Percentiles rank a stretch among this genome's conserved stretches.
phyloP scores from a whole-genome alignment of 176 grass and related monocot genomes.

The Hyparrhenia diplandra region DNA sequence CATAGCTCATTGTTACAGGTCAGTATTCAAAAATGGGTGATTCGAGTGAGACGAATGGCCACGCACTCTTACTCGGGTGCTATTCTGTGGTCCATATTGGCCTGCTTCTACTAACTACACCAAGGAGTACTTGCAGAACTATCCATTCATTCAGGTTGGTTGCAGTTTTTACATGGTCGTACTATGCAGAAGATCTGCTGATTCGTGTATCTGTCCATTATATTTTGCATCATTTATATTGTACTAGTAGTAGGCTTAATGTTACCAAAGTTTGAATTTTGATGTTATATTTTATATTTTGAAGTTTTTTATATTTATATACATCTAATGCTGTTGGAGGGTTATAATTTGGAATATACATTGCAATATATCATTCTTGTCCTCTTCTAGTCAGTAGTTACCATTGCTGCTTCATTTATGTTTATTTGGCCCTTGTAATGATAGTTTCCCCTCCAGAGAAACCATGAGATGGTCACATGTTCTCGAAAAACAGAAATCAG shows the following conservation, averaged over 20 bases:
- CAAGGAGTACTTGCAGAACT: slow-evolving; percentile 65
- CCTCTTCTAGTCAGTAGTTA: neutral
- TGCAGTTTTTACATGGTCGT: slow-evolving; percentile 30
- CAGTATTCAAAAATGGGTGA: slow-evolving; percentile 48
- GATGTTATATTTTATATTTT: no score
- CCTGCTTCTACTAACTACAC: slow-evolving; percentile 70
- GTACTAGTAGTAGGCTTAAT: neutral
- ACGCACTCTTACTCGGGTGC: slow-evolving; percentile 38
- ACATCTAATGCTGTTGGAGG: neutral
- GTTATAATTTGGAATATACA: neutral
- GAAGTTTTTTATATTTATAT: no score
- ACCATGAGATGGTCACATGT: neutral
- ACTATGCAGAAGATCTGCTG: neutral
- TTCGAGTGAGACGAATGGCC: slow-evolving; percentile 7
- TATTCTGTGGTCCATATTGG: slow-evolving; percentile 73
- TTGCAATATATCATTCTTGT: neutral
- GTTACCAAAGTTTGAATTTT: neutral
- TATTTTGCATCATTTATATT: neutral
- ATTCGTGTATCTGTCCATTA: neutral
- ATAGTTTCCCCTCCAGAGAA: neutral
- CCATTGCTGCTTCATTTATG: neutral
- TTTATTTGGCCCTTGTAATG: neutral
- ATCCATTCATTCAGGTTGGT: slow-evolving; percentile 82
- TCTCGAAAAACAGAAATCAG: neutral
- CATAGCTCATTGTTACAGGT: neutral